Percentiles rank a stretch among this genome's conserved stretches.
phyloP scores from a whole-genome alignment of 176 grass and related monocot species.

The Microstegium vimineum region DNA sequence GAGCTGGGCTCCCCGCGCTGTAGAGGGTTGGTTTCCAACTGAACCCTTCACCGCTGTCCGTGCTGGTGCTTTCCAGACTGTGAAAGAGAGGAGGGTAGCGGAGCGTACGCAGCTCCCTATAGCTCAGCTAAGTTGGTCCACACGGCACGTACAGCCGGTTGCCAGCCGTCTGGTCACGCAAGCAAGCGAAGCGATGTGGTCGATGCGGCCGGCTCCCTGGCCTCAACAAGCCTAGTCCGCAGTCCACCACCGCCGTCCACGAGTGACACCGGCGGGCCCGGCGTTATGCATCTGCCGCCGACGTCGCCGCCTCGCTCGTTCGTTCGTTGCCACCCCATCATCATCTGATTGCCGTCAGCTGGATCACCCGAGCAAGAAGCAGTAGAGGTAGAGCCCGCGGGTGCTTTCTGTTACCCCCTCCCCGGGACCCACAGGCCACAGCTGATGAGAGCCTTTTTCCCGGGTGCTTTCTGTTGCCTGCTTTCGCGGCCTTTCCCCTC shows the following conservation, averaged over 20 bases:
- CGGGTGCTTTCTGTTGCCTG: not conserved
- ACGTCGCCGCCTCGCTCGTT: not conserved
- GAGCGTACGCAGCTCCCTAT: too few relatives aligned
- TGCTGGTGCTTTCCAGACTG: not conserved
- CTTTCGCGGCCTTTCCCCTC: slow-evolving; percentile 13
- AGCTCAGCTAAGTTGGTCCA: not conserved
- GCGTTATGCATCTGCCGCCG: not conserved
- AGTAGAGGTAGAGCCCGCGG: not conserved
- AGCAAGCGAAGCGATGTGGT: not conserved
- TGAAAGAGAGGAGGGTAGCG: not conserved
- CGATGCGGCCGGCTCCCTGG: not conserved
- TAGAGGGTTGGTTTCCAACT: not conserved
- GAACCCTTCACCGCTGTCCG: not conserved
- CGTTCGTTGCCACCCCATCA: too few relatives aligned
- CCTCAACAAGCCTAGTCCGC: too few relatives aligned
- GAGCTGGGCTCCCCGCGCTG: too few relatives aligned
- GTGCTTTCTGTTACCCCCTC: not conserved
- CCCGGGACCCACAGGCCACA: too few relatives aligned
- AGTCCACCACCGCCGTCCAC: slow-evolving; percentile 20
- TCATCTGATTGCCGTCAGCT: not conserved
- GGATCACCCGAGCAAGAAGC: not conserved
- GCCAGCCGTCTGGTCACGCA: slow-evolving; percentile 5
- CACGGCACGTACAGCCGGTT: not conserved
- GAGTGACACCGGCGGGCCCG: not conserved
- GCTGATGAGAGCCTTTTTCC: not conserved